These are phyloP conservation scores for Tricholomella constricta DNA, from an alignment of 768 basidiomycete species.

Conservation along the genomic window DNA sequence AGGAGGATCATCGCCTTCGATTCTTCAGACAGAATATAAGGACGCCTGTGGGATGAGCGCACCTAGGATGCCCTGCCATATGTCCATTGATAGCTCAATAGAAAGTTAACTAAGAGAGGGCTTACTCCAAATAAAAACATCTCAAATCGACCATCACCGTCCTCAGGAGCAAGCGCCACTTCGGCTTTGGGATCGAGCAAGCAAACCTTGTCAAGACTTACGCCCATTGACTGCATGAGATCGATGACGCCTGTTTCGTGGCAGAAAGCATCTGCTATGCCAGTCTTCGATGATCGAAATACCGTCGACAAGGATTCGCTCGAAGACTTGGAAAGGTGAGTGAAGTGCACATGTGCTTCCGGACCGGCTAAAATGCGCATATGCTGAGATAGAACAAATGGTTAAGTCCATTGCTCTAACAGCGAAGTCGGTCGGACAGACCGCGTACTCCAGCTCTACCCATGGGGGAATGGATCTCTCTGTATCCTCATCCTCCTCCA, in stretches of 20 bases:
- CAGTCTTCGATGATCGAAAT: conserved; percentile 26
- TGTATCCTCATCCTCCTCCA: conserved; percentile 90
- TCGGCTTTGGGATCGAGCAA: conserved; percentile 92
- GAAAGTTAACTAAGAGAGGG: conserved; percentile 1
- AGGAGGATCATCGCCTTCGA: conserved; percentile 90
- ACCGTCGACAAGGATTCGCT: conserved; percentile 48
- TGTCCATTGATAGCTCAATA: not conserved
- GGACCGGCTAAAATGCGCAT: conserved; percentile 81
- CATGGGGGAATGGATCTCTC: conserved; percentile 77
- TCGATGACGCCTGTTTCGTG: conserved; percentile 57
- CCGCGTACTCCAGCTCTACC: conserved; percentile 92
- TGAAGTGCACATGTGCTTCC: conserved; percentile 72
- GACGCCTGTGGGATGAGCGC: not conserved
- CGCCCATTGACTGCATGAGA: conserved; percentile 48
- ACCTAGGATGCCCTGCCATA: conserved; percentile 62
- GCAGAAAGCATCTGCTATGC: conserved; percentile 41
- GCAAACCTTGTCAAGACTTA: conserved; percentile 69
- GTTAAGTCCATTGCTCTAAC: not conserved
- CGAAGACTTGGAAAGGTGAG: conserved; percentile 80
- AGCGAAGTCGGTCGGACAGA: conserved; percentile 33
- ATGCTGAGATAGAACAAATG: conserved; percentile 48
- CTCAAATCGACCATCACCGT: conserved; percentile 73
- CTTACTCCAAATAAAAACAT: conserved; percentile 92
- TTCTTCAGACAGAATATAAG: not conserved
- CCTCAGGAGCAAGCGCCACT: conserved; percentile 67